Evolutionary conservation across 768 basidiomycete species (phyloP), one percentile per base, ranked within the genome.

Genomic region (Lyophyllum decastes): DNA sequence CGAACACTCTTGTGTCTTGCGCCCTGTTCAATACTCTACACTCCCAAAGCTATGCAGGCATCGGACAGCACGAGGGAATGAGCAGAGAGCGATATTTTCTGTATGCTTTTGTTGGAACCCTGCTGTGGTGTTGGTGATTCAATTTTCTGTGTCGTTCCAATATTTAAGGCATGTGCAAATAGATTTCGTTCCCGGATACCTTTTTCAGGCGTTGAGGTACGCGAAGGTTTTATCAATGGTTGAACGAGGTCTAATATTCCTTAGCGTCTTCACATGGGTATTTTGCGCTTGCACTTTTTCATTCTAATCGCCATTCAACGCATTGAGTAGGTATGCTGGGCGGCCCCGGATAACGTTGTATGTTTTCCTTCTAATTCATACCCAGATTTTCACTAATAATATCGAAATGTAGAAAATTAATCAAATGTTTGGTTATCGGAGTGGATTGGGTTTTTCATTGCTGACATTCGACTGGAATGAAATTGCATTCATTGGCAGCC

Each of bases 1-100:
- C 89, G 1, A 80, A 82, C 55, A 85, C 85, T 40, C 76, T 91
- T 4, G 89, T 90, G 12, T 76, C 81, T 0, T 89, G 88, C 63
- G 85, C 87, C 2, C 70, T 90, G 2, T 89, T 88, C 69, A 90
- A 91, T 61, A 91, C 89, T 0, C 77, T 91, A 8, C 89, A 91
- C 67, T 82, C 83, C 0, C 78, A 83, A 52, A 77, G 73, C 35
- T 84, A 85, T 59, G 79, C 79, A 26, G 85, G 85, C 0, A 77
- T 82, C 52, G 84, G 84, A 1, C 65, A 73, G 16, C 78, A 78
- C 38, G 81, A 79, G 22, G 84, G 84, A 3, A 67, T 87, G 44
- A 79, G 76, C 44, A 74, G 87, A 64, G 86, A 88, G 63, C 73
- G 80, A 5, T 89, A 82, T 70, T 88, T 88, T 67, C 54, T 72